Percentiles rank a stretch among this genome's conserved stretches.
Evolutionary conservation across 305 asterid species (phyloP).

Genomic region (Fraxinus latifolia): DNA sequence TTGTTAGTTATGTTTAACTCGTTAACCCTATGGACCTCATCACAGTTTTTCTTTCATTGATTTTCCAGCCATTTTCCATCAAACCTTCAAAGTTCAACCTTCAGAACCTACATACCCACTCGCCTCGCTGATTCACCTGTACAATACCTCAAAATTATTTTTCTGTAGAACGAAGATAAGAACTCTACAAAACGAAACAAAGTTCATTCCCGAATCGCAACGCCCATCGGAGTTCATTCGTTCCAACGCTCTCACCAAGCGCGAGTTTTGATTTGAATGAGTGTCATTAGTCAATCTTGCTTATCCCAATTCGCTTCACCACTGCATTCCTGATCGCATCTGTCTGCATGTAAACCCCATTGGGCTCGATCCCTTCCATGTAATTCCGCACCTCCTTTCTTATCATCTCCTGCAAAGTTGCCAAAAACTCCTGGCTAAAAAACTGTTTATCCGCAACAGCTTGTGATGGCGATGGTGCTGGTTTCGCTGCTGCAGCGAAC

Average conservation of each 20-base stretch:
- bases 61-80: neutral
- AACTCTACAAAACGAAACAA: constrained; percentile 5
- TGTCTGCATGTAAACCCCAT: constrained; percentile 27
- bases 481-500: neutral
- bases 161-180: constrained; percentile 8
- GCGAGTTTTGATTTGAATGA: neutral
- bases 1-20: neutral
- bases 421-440: constrained; percentile 16
- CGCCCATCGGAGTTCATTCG: neutral
- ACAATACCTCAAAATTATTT: constrained; percentile 32
- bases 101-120: neutral
- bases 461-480: neutral
- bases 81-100: neutral
- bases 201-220: neutral
- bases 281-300: constrained; percentile 33
- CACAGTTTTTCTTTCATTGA: neutral
- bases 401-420: constrained; percentile 5
- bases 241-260: neutral
- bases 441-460: neutral
- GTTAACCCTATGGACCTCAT: neutral
- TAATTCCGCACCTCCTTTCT: constrained; percentile 4
- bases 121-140: constrained; percentile 18
- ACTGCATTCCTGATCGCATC: constrained; percentile 45
- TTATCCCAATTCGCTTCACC: constrained; percentile 37
- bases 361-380: constrained; percentile 21